Evolutionary conservation across 1,284 basidiomycete genomes (phyloP).

Genomic region (Grifola frondosa): DNA sequence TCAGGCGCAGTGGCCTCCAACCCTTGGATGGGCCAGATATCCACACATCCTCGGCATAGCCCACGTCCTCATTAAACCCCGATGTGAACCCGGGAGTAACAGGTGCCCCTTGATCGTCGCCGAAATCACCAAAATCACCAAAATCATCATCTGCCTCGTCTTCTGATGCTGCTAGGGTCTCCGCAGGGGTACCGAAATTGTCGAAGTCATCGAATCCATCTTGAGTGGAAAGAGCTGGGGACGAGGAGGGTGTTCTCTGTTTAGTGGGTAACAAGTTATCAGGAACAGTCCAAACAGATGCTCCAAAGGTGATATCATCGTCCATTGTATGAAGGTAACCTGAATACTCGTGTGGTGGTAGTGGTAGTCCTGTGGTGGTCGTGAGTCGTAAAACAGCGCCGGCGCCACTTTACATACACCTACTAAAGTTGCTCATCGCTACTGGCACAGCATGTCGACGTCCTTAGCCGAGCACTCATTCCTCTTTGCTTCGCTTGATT

Average conservation of each 20-base stretch:
- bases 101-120: conserved; percentile 52
- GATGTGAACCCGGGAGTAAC: conserved; percentile 14
- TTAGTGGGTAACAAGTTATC: conserved; percentile 36
- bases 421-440: background rate
- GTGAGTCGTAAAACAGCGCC: conserved; percentile 4
- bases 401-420: background rate
- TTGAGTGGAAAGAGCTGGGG: conserved; percentile 38
- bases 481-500: conserved; percentile 54
- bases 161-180: conserved; percentile 36
- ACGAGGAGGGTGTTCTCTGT: conserved; percentile 22
- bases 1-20: conserved; percentile 66
- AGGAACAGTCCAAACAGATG: conserved; percentile 67
- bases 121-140: conserved; percentile 87
- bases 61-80: conserved; percentile 40
- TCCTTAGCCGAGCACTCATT: conserved; percentile 40
- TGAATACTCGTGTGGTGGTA: background rate
- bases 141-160: conserved; percentile 67
- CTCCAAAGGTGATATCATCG: conserved; percentile 68
- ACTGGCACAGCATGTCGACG: conserved; percentile 20
- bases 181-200: conserved; percentile 62
- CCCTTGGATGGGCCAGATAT: conserved; percentile 44
- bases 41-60: conserved; percentile 20
- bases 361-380: background rate
- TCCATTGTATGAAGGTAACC: conserved; percentile 45
- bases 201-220: conserved; percentile 65